Conservation (phyloP, 2,329 filamentous ascomycete genomes). For the Endoconidiophora laricicola region DNA sequence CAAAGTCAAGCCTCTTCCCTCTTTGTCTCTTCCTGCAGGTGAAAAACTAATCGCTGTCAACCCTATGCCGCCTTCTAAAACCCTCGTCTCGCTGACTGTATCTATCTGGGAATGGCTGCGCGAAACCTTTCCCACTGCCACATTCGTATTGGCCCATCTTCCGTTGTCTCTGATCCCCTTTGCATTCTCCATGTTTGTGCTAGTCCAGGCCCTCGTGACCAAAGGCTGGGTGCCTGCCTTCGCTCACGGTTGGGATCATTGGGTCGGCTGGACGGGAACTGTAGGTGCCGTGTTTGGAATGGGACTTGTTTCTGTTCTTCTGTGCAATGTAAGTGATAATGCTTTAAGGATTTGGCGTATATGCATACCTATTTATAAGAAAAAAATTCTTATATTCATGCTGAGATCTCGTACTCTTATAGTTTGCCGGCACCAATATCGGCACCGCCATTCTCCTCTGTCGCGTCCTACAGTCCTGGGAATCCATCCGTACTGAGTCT, state of each 20-base stretch:
- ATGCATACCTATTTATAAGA: background rate
- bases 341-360: no score
- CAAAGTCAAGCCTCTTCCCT: background rate
- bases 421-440: slow-evolving; percentile 66
- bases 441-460: slow-evolving; percentile 59
- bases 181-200: slow-evolving; percentile 56
- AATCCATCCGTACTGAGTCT: slow-evolving; percentile 35
- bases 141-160: slow-evolving; percentile 46
- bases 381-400: background rate
- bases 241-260: slow-evolving; percentile 56
- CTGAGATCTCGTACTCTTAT: background rate
- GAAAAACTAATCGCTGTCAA: background rate
- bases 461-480: slow-evolving; percentile 53
- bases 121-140: slow-evolving; percentile 54
- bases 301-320: slow-evolving; percentile 52
- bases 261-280: slow-evolving; percentile 52
- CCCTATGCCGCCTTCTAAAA: slow-evolving; percentile 19
- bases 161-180: slow-evolving; percentile 55
- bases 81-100: slow-evolving; percentile 33
- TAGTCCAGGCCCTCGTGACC: slow-evolving; percentile 55
- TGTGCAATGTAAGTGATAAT: slow-evolving; percentile 48
- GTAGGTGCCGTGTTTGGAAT: slow-evolving; percentile 54
- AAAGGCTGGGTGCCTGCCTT: slow-evolving; percentile 63
- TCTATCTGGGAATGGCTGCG: slow-evolving; percentile 40
- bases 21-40: slow-evolving; percentile 10